Evolutionary conservation across 1,139 yeast species (phyloP).

Genomic region (Scheffersomyces titani): DNA sequence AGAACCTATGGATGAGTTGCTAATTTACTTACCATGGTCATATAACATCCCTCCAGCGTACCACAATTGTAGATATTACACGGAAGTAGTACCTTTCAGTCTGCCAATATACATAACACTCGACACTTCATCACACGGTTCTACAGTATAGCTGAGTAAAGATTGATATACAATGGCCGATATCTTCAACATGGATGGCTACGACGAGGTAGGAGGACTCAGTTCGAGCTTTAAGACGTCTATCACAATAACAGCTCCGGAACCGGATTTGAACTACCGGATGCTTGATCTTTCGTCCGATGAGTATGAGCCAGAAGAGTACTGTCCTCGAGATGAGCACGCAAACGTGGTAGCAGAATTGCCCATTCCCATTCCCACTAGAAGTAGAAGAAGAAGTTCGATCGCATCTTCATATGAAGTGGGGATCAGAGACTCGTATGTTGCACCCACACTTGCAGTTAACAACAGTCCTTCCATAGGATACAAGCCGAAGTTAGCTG

Average conservation of each 20-base stretch:
- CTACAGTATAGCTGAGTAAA: neutral
- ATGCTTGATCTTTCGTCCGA: constrained; percentile 6
- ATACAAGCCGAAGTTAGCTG: constrained; percentile 22
- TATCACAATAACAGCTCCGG: neutral
- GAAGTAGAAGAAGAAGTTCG: constrained; percentile 15
- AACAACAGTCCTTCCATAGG: constrained; percentile 5
- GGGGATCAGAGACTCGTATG: constrained; percentile 22
- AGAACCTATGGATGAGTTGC: neutral
- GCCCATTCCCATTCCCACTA: constrained; percentile 17
- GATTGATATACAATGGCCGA: constrained; percentile 12
- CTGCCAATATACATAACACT: neutral
- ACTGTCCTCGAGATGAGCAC: constrained; percentile 11
- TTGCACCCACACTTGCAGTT: constrained; percentile 14
- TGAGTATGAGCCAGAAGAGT: constrained; percentile 1
- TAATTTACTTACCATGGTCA: neutral
- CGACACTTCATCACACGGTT: neutral
- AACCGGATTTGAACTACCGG: constrained; percentile 13
- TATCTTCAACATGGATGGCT: constrained; percentile 19
- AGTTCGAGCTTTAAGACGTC: neutral
- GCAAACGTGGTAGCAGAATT: constrained; percentile 16
- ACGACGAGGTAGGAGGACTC: constrained; percentile 12
- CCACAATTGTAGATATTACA: neutral
- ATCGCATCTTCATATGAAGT: constrained; percentile 25
- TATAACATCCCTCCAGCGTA: neutral
- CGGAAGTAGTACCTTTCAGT: neutral